Percentiles rank a stretch among this genome's conserved stretches.
These are phyloP conservation scores for Aphanocladium album DNA, from an alignment of 2,329 filamentous ascomycete species.

Conservation along the genomic window DNA sequence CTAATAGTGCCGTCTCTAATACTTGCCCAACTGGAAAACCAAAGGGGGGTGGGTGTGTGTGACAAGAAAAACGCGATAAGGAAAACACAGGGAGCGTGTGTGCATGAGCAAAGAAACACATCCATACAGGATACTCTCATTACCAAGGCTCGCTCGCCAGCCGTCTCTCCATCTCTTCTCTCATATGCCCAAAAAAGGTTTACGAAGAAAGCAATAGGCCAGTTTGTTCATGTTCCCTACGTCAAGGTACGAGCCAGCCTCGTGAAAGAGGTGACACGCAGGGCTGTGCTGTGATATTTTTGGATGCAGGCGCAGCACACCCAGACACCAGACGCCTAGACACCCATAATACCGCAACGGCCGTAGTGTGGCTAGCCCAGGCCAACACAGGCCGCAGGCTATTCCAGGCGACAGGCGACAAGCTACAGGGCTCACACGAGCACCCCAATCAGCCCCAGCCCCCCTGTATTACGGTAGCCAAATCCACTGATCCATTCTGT, in stretches of 20 bases:
- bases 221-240: background rate
- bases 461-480: background rate
- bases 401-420: no score
- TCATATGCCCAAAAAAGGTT: background rate
- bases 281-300: constrained; percentile 6
- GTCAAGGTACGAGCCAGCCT: background rate
- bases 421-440: background rate
- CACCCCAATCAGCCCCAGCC: background rate
- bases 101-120: background rate
- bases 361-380: background rate
- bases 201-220: background rate
- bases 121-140: background rate
- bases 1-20: background rate
- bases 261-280: background rate
- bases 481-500: background rate
- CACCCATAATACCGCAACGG: background rate
- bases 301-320: background rate
- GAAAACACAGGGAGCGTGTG: background rate
- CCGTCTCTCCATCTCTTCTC: background rate
- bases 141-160: background rate
- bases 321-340: background rate
- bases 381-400: no score
- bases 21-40: background rate
- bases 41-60: background rate
- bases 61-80: background rate